Conservation (phyloP, 768 basidiomycete species). For the Macrolepiota fuliginosa region DNA sequence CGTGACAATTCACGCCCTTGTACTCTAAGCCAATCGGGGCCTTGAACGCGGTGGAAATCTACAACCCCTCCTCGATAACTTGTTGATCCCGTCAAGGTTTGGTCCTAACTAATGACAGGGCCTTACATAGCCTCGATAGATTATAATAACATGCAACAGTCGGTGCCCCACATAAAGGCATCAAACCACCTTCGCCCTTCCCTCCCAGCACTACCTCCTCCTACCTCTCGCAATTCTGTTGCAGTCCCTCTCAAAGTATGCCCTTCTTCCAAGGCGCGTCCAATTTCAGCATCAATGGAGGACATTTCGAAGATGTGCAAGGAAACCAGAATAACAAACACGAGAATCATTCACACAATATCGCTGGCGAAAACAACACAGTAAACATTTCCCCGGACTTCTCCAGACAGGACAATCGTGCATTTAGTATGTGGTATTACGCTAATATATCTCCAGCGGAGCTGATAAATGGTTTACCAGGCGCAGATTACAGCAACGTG, state of each 20-base stretch:
- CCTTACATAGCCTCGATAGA: neutral
- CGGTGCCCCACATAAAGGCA: neutral
- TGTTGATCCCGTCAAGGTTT: neutral
- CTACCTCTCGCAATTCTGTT: neutral
- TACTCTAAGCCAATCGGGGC: too few relatives aligned
- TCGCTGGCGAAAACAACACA: neutral
- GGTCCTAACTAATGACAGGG: neutral
- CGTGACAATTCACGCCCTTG: too few relatives aligned
- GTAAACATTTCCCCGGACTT: neutral
- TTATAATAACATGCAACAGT: neutral
- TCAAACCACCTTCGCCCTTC: neutral
- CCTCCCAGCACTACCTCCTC: neutral
- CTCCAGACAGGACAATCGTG: neutral
- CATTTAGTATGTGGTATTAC: neutral
- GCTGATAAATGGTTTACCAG: neutral
- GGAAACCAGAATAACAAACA: neutral
- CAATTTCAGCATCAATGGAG: neutral
- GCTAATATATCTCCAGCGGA: neutral
- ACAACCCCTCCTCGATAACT: neutral
- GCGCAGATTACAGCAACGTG: neutral
- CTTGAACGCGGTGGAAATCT: too few relatives aligned
- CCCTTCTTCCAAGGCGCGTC: conserved; percentile 1
- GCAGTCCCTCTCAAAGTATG: neutral
- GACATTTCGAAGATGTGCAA: neutral
- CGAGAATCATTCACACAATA: neutral